Evolutionary conservation across 2,329 filamentous ascomycete genomes (phyloP).

Genomic region (Pestalotiopsis sp.): DNA sequence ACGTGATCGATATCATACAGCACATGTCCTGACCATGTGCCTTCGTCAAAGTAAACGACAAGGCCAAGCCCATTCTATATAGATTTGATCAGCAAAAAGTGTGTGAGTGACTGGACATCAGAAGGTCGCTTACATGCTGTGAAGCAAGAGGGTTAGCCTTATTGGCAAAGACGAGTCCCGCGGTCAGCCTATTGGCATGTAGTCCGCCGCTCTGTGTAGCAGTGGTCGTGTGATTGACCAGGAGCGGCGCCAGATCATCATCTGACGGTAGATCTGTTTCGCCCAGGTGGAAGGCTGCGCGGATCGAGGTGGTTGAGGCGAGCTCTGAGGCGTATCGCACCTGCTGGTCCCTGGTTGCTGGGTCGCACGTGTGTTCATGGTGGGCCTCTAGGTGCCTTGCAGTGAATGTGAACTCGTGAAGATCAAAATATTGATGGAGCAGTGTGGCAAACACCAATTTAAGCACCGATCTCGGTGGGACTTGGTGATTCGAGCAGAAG

Average conservation of each 20-base stretch:
- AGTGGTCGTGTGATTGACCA: not conserved
- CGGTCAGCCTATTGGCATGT: not conserved
- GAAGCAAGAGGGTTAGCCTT: not conserved
- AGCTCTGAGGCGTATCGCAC: not conserved
- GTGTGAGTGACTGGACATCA: not conserved
- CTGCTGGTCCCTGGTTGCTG: not conserved
- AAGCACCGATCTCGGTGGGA: not conserved
- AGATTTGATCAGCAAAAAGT: not conserved
- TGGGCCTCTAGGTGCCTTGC: not conserved
- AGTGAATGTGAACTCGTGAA: not conserved
- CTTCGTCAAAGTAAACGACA: slow-evolving; percentile 6
- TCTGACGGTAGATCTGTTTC: not conserved
- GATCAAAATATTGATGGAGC: slow-evolving; percentile 8
- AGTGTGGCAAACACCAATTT: not conserved
- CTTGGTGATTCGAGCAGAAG: not conserved
- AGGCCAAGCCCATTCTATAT: not conserved
- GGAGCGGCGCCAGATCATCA: not conserved
- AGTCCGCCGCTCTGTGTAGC: not conserved
- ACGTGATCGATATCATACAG: not conserved
- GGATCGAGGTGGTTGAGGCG: slow-evolving; percentile 1
- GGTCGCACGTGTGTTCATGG: not conserved
- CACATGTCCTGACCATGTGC: not conserved
- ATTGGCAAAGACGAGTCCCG: not conserved
- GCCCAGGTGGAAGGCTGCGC: not conserved
- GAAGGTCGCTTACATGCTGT: not conserved